Base-by-base conservation (phyloP, 1,284 basidiomycete genomes). In the Puccinia sorghi region DNA sequence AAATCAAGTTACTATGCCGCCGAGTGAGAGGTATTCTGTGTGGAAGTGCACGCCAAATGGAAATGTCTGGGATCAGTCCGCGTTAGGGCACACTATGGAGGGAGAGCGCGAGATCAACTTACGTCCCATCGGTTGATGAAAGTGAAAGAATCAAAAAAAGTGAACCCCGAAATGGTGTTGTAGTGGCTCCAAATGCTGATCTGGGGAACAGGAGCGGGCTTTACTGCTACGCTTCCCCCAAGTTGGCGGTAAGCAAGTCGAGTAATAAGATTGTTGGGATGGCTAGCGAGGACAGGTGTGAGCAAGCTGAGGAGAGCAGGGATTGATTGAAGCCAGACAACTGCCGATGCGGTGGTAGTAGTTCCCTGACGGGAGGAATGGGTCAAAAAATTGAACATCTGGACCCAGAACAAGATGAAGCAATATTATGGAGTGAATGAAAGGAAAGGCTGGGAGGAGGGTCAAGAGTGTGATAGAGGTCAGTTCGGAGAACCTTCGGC, bases 111-210 rank as follows among this genome's bases (percentile, higher is more conserved):
- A 43, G 41, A 41, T 15, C 32, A 37, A 56, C 69, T 22, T 11
- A 72, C 70, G 52, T 72, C 70, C 70, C 70, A 72, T 27, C 70
- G 70, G 17, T 72, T 59, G 39, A 72, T 72, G 56, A 72, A 72
- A 7, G 43, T 54, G 27, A 56, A 72, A 11, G 70, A 72, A 22
- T 72, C 70, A 43, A 72, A 72, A 39, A 72, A 72, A 20, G 9
- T 59, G 15, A 54, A 41, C 12, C 70, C 70, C 12, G 70, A 72
- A 25, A 72, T 72, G 6, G 70, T 72, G 12, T 72, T 22, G 22
- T 39, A 59, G 41, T 72, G 70, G 22, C 70, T 72, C 70, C 70
- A 72, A 27, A 56, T 41, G 32, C 70, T 72, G 12, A 52, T 72
- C 15, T 54, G 48, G 20, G 52, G 50, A 39, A 13, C 13, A 39